Evolutionary conservation across 495 filamentous ascomycete species (phyloP).

Genomic region (Letharia lupina): DNA sequence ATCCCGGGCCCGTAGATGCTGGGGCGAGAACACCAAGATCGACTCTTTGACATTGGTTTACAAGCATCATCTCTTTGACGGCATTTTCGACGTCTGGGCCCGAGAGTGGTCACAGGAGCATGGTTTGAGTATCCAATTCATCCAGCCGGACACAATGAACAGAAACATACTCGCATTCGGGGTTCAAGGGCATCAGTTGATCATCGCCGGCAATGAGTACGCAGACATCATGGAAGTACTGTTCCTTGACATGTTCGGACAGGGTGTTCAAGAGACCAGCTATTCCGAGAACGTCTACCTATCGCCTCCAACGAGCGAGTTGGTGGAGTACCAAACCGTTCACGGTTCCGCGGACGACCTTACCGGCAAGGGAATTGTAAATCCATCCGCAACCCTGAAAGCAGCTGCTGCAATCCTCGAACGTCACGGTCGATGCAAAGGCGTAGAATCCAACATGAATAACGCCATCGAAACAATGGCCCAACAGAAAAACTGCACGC

Average conservation of each 20-base stretch:
- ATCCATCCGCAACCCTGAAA: slow-evolving; percentile 12
- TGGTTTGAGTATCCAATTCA: background rate
- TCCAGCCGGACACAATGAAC: slow-evolving; percentile 12
- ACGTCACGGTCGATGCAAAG: background rate
- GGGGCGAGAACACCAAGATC: slow-evolving; percentile 4
- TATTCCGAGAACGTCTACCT: slow-evolving; percentile 12
- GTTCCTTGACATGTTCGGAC: slow-evolving; percentile 10
- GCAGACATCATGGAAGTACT: slow-evolving; percentile 14
- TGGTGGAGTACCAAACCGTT: slow-evolving; percentile 14
- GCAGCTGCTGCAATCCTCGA: slow-evolving; percentile 10
- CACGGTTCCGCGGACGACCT: slow-evolving; percentile 14
- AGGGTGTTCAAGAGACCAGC: slow-evolving; percentile 7
- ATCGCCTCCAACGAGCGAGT: background rate
- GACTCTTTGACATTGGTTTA: slow-evolving; percentile 12
- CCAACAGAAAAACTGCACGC: slow-evolving; percentile 4
- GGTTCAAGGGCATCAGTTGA: background rate
- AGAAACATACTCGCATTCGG: slow-evolving; percentile 8
- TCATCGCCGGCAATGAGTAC: slow-evolving; percentile 15
- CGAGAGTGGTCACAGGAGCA: slow-evolving; percentile 2
- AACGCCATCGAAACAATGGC: background rate
- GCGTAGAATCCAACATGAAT: slow-evolving; percentile 6
- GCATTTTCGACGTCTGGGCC: slow-evolving; percentile 9
- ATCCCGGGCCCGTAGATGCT: slow-evolving; percentile 1
- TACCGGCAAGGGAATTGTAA: slow-evolving; percentile 5
- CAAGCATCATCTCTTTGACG: slow-evolving; percentile 12